These are phyloP conservation scores for Saprolegnia diclina DNA, from an alignment of 352 stramenopile genomes.

Conservation along the genomic window DNA sequence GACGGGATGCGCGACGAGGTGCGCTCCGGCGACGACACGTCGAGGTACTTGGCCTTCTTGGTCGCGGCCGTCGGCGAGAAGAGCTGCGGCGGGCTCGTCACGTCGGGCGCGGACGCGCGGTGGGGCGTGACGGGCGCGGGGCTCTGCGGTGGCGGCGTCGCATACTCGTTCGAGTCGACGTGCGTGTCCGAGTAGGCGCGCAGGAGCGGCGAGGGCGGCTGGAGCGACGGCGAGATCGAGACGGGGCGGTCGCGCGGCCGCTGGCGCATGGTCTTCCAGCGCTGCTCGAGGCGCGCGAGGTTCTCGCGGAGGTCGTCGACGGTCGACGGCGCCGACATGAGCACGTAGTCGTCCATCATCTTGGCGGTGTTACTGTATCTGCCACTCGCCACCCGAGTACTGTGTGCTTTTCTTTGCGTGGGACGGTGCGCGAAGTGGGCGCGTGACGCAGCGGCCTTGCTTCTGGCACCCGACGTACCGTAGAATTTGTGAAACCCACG, in stretches of 20 bases:
- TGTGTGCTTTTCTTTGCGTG: conserved; percentile 17
- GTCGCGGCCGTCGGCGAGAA: background rate
- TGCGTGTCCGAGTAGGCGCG: conserved; percentile 12
- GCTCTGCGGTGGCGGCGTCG: background rate
- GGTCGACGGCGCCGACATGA: conserved; percentile 22
- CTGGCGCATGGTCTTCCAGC: conserved; percentile 25
- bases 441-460: conserved; percentile 5
- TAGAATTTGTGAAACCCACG: background rate
- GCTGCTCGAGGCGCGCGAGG: conserved; percentile 16
- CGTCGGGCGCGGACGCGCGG: conserved; percentile 4
- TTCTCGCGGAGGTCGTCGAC: conserved; percentile 16
- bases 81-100: conserved; percentile 2
- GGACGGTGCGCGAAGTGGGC: background rate
- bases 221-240: conserved; percentile 9
- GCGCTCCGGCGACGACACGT: conserved; percentile 1
- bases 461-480: background rate
- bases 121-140: background rate
- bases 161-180: conserved; percentile 23
- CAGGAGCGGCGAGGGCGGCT: conserved; percentile 11
- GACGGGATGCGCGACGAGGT: conserved; percentile 14
- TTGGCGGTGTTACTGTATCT: background rate
- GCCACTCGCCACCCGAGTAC: background rate
- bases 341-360: conserved; percentile 17
- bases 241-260: conserved; percentile 2
- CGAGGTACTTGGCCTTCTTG: background rate